Percentiles rank a stretch among this genome's conserved stretches.
These are phyloP conservation scores for Sporothrix luriei DNA, from an alignment of 2,329 filamentous ascomycete species.

Conservation along the genomic window DNA sequence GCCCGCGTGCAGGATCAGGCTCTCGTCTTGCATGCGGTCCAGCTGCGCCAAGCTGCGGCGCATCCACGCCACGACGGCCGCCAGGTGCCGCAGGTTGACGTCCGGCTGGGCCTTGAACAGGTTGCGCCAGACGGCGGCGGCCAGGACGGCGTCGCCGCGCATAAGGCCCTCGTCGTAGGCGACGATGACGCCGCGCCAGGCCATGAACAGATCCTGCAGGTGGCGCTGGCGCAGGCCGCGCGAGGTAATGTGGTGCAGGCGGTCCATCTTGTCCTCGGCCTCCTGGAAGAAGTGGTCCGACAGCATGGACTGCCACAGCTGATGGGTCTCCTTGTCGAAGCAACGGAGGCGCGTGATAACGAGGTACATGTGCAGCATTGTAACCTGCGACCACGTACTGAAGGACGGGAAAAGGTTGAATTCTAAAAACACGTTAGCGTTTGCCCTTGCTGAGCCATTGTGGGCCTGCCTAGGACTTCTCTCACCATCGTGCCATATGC, in stretches of 20 bases:
- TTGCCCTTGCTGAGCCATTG: background rate
- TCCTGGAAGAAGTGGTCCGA: constrained; percentile 95
- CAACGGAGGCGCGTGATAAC: constrained; percentile 80
- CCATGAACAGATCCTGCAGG: constrained; percentile 86
- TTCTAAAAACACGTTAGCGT: constrained; percentile 51
- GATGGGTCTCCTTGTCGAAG: constrained; percentile 68
- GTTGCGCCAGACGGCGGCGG: constrained; percentile 89
- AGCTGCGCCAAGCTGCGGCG: constrained; percentile 52
- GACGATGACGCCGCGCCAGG: constrained; percentile 85
- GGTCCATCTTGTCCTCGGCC: constrained; percentile 80
- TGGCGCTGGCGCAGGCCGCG: constrained; percentile 63
- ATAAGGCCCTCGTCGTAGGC: constrained; percentile 82
- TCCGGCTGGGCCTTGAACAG: constrained; percentile 72
- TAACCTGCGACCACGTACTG: constrained; percentile 92
- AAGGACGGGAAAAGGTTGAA: constrained; percentile 83
- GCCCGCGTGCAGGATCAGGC: constrained; percentile 42
- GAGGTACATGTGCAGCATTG: constrained; percentile 95
- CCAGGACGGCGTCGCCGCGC: constrained; percentile 75
- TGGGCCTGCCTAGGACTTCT: constrained; percentile 38
- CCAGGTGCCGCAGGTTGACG: constrained; percentile 54
- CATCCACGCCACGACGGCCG: constrained; percentile 62
- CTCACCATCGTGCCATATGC: constrained; percentile 83
- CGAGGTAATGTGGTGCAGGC: constrained; percentile 71
- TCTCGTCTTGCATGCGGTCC: constrained; percentile 54
- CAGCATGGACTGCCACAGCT: constrained; percentile 83